phyloP scores from a whole-genome alignment of 371 early-diverging fungal species.

The Syncephalastrum sp. region DNA sequence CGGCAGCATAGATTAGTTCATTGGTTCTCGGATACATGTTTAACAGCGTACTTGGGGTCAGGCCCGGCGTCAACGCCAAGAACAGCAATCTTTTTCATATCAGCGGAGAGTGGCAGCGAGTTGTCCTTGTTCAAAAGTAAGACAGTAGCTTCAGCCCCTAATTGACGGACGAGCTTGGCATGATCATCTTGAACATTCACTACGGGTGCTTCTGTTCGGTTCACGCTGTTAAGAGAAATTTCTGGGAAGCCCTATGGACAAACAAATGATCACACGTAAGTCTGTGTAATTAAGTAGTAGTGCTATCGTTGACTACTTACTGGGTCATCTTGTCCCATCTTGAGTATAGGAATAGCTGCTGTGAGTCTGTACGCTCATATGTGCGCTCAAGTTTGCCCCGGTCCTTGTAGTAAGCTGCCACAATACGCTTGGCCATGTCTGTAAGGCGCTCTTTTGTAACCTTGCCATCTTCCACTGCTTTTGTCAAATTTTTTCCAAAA shows the following conservation, averaged over 20 bases:
- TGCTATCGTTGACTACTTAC: too few species aligned
- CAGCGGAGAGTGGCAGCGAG: constrained; percentile 28
- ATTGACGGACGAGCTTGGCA: constrained; percentile 23
- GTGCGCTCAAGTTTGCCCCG: too few species aligned
- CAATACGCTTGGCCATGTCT: constrained; percentile 58
- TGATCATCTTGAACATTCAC: constrained; percentile 3
- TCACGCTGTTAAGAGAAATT: background rate
- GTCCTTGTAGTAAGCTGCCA: constrained; percentile 52
- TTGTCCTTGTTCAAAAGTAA: constrained; percentile 43
- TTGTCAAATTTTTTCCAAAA: constrained; percentile 30
- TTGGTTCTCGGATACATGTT: background rate
- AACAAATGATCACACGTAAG: too few species aligned
- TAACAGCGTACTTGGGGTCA: constrained; percentile 16
- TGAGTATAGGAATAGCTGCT: background rate
- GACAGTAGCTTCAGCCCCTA: constrained; percentile 49
- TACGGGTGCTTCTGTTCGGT: background rate
- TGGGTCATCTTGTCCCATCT: constrained; percentile 9
- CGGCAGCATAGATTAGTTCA: background rate
- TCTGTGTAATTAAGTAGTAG: too few species aligned
- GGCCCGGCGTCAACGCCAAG: constrained; percentile 48
- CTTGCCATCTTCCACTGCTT: constrained; percentile 19
- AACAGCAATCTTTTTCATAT: constrained; percentile 33
- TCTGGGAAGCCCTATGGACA: background rate
- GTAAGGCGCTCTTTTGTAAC: constrained; percentile 26
- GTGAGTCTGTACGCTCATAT: too few species aligned